Base-by-base conservation (phyloP, 2,329 filamentous ascomycete genomes). In the Epichloe bromicola region DNA sequence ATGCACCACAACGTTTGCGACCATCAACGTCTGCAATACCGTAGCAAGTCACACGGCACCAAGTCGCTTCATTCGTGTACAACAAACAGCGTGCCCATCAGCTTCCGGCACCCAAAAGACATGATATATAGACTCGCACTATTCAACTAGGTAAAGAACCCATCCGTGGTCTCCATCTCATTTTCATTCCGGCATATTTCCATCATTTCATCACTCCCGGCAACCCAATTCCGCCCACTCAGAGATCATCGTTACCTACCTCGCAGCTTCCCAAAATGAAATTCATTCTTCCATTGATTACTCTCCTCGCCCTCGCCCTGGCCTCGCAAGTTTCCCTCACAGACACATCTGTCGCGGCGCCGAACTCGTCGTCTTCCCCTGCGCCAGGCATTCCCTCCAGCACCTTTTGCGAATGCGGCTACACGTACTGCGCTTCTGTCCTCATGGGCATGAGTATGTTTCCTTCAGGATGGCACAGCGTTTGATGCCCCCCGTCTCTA, bases 371-470 rank as follows among this genome's bases (percentile, higher is more conserved):
- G 6, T 46, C 46, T 7, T 26, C 51, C 5, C 17, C 55, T 4
- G 49, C 38, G 41, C 57, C 57, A 5, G 40, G 48, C 49, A 5
- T 42, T 51, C 12, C 59, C 62, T n/a, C 60, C 60, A 66, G 61
- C 2, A 56, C 67, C 15, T 63, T 64, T 49, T 70, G 68, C 55
- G 64, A 70, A 53, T 70, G 68, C 53, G 68, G 68, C 50, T 70
- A 69, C 50, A 70, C 68, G 3, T 70, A 70, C 52, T 70, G 68
- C 53, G 66, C 67, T 10, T 60, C 64, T 2, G 67, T 70, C 12
- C 59, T 70, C 19, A 61, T 65, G 59, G 58, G 50, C 1, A 69
- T 69, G 66, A 59, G 66, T 67, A 59, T 45, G 61, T 55, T 2
- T 10, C 26, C 12, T 8, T 41, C 15, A 37, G 15, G 14, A n/a